Percentiles rank a stretch among this genome's conserved stretches.
Conservation (phyloP, 257 asterid species). For the Ehretia macrophylla region DNA sequence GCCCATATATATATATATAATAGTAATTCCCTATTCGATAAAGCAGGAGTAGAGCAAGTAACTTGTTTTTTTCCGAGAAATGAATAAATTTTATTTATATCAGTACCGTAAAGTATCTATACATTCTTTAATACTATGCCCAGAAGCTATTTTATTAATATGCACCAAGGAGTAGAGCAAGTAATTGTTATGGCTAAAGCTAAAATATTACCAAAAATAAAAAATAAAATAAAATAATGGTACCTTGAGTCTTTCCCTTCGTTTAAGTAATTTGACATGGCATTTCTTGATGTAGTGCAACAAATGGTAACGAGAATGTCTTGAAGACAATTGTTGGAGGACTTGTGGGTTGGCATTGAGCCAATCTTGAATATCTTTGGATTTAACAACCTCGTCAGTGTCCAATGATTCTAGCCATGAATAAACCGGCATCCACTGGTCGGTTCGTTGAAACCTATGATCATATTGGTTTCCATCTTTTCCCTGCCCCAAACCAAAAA, state of each 20-base stretch:
- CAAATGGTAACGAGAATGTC: constrained; percentile 95
- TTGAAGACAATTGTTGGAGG: constrained; percentile 64
- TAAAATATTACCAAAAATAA: no score
- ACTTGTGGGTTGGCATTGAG: constrained; percentile 65
- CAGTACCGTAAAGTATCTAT: no score
- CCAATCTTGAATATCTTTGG: constrained; percentile 83
- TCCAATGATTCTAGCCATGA: constrained; percentile 81
- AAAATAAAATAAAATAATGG: neutral
- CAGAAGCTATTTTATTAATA: no score
- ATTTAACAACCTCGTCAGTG: constrained; percentile 72
- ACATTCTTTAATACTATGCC: no score
- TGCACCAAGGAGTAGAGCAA: no score
- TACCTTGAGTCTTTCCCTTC: constrained; percentile 73
- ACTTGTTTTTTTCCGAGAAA: no score
- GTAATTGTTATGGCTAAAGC: no score
- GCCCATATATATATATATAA: no score
- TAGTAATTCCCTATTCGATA: no score
- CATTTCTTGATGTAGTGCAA: constrained; percentile 90
- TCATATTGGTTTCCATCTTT: constrained; percentile 33
- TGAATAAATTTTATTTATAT: no score
- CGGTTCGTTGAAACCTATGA: constrained; percentile 95
- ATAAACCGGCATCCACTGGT: constrained; percentile 92
- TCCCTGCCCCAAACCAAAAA: constrained; percentile 20
- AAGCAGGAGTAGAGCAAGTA: no score
- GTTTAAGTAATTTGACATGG: constrained; percentile 82